Conservation (phyloP, 1,139 yeast genomes). For the Magnusiomyces clavatus region DNA sequence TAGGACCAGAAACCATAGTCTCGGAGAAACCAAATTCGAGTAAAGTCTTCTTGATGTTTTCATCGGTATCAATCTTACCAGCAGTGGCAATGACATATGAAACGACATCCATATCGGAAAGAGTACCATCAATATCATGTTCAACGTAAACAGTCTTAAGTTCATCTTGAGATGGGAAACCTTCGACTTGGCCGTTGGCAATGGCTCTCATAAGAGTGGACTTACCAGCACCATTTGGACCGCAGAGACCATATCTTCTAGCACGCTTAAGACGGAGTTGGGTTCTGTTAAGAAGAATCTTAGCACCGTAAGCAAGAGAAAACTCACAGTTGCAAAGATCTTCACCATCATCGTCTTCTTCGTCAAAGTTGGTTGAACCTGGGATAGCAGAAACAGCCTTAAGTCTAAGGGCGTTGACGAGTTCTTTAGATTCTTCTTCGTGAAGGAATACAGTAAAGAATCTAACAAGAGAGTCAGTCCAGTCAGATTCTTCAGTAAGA, state of each 20-base stretch:
- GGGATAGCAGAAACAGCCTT: conserved; percentile 97
- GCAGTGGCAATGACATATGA: conserved; percentile 81
- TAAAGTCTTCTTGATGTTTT: conserved; percentile 60
- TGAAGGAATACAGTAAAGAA: conserved; percentile 94
- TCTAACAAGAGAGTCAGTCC: conserved; percentile 84
- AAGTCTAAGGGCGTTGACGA: conserved; percentile 92
- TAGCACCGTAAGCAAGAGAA: conserved; percentile 99
- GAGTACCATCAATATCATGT: conserved; percentile 98
- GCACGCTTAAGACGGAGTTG: conserved; percentile 98
- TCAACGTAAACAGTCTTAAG: conserved; percentile 98
- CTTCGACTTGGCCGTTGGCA: conserved; percentile 99
- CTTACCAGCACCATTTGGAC: conserved; percentile 99
- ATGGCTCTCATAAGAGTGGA: conserved; percentile 99
- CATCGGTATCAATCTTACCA: conserved; percentile 54
- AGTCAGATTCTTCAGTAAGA: conserved; percentile 83
- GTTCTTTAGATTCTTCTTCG: conserved; percentile 83
- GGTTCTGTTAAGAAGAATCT: conserved; percentile 98
- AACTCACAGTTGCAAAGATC: conserved; percentile 99
- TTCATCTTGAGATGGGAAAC: conserved; percentile 98
- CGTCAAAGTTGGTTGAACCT: conserved; percentile 89
- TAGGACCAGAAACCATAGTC: conserved; percentile 87
- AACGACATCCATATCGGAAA: conserved; percentile 88
- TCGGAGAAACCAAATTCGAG: conserved; percentile 87
- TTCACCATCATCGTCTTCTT: conserved; percentile 99
- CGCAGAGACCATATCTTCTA: conserved; percentile 99